These are phyloP conservation scores for Zygotorulaspora mrakii DNA, from an alignment of 1,139 yeast genomes.

Conservation along the genomic window DNA sequence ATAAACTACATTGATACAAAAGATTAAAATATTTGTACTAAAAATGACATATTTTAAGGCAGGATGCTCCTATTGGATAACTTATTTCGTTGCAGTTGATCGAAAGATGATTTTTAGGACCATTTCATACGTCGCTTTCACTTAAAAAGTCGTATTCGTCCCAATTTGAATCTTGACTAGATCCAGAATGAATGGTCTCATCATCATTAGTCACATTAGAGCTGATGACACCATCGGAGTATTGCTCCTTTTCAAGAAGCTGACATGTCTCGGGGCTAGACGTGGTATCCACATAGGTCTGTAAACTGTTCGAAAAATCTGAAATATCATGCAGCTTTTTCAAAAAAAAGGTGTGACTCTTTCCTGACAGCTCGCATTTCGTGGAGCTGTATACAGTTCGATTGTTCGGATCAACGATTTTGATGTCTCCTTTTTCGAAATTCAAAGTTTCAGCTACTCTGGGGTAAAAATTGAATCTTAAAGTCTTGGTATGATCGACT, in stretches of 20 bases:
- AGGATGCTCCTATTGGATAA: too few relatives aligned
- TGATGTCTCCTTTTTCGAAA: constrained; percentile 13
- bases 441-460: constrained; percentile 11
- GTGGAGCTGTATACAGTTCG: constrained; percentile 14
- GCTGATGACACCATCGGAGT: constrained; percentile 19
- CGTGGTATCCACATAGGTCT: neutral
- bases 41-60: too few relatives aligned
- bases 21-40: too few relatives aligned
- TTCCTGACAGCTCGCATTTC: constrained; percentile 9
- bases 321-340: neutral
- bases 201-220: constrained; percentile 22
- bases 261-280: constrained; percentile 6
- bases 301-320: neutral
- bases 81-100: too few relatives aligned
- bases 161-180: constrained; percentile 15
- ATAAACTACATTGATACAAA: too few relatives aligned
- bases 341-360: constrained; percentile 4
- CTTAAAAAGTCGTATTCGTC: constrained; percentile 32
- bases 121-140: constrained; percentile 25
- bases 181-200: constrained; percentile 11
- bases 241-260: constrained; percentile 10
- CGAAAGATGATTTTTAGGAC: too few relatives aligned
- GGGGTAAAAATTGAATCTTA: constrained; percentile 21
- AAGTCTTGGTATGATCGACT: constrained; percentile 17
- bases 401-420: constrained; percentile 14